Evolutionary conservation across 768 basidiomycete species (phyloP).

Genomic region (Lenzites betulinus): DNA sequence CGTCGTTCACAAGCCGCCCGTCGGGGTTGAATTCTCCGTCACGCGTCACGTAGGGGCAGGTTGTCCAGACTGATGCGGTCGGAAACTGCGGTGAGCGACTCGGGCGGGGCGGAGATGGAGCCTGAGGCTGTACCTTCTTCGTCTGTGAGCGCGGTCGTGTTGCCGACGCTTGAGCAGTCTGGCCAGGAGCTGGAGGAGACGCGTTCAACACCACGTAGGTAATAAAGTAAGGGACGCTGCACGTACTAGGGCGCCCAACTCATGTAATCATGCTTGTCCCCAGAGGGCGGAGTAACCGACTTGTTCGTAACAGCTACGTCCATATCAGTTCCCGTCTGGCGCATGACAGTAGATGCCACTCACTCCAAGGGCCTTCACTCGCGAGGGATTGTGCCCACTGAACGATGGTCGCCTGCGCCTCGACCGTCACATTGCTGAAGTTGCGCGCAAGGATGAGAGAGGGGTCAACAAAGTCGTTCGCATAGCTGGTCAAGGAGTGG

Average conservation of each 20-base stretch:
- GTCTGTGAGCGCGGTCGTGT: conserved; percentile 56
- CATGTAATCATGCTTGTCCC: conserved; percentile 63
- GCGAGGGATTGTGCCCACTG: conserved; percentile 49
- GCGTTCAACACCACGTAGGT: background rate
- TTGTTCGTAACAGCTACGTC: conserved; percentile 51
- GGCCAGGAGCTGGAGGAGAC: conserved; percentile 55
- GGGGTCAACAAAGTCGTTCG: conserved; percentile 60
- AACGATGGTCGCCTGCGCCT: conserved; percentile 49
- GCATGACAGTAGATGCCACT: conserved; percentile 21
- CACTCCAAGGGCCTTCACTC: conserved; percentile 56
- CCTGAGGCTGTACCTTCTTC: conserved; percentile 45
- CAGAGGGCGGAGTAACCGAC: conserved; percentile 48
- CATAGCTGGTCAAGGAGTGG: conserved; percentile 43
- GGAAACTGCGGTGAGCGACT: background rate
- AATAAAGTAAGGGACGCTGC: background rate
- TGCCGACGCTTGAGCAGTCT: conserved; percentile 57
- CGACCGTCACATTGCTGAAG: conserved; percentile 43
- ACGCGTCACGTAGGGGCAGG: conserved; percentile 54
- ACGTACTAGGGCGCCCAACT: conserved; percentile 72
- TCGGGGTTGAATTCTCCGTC: conserved; percentile 72
- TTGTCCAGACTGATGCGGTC: conserved; percentile 50
- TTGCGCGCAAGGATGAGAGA: conserved; percentile 45
- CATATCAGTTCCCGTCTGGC: background rate
- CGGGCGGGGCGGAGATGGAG: background rate
- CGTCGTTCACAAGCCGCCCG: conserved; percentile 53